phyloP scores from a whole-genome alignment of 2,329 filamentous ascomycete genomes.

The Penicillium sp. region DNA sequence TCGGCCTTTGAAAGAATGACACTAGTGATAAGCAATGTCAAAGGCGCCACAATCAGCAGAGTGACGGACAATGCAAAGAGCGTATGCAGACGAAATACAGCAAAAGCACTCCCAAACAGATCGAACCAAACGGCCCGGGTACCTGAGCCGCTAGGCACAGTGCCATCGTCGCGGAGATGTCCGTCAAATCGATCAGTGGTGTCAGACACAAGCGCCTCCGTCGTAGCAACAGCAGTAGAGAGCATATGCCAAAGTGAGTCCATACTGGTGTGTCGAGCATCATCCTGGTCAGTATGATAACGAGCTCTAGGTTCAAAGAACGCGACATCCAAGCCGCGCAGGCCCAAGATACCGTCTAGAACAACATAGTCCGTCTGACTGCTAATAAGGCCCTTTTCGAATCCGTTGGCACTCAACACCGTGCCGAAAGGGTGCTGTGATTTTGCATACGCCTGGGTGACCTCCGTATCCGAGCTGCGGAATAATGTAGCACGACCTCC shows the following conservation, averaged over 20 bases:
- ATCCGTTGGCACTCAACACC: constrained; percentile 79
- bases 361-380: constrained; percentile 90
- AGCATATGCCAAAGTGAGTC: constrained; percentile 91
- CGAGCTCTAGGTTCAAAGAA: constrained; percentile 82
- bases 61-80: constrained; percentile 87
- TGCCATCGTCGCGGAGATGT: constrained; percentile 55
- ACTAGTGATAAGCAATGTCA: constrained; percentile 68
- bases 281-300: constrained; percentile 91
- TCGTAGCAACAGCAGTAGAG: constrained; percentile 73
- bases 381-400: constrained; percentile 71
- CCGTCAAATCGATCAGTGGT: constrained; percentile 66
- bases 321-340: constrained; percentile 86
- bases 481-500: constrained; percentile 86
- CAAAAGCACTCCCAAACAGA: constrained; percentile 75
- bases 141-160: constrained; percentile 64
- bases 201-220: constrained; percentile 67
- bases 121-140: constrained; percentile 89
- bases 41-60: constrained; percentile 73
- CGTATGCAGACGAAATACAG: constrained; percentile 73
- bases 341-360: constrained; percentile 72
- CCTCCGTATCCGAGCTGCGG: constrained; percentile 80
- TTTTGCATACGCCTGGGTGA: constrained; percentile 73
- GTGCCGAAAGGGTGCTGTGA: constrained; percentile 76
- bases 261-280: constrained; percentile 67
- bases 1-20: constrained; percentile 67